Evolutionary conservation across 805 yeast genomes (phyloP), one percentile per base, ranked within the genome.

Genomic region (Candida cerambycidarum): DNA sequence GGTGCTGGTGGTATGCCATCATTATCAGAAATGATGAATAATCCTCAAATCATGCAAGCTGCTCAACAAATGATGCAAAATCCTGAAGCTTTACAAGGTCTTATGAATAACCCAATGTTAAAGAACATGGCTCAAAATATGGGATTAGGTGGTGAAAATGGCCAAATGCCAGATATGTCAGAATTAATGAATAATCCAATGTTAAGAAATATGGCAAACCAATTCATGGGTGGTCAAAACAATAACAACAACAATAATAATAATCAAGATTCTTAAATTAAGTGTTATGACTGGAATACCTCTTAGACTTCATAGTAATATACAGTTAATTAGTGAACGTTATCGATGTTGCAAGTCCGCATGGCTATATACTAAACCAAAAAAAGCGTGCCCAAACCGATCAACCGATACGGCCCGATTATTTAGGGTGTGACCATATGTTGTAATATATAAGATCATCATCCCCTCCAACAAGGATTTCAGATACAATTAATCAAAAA

Each of bases 121-220:
- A 81, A 80, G 58, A 84, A 83, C 60, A 86, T 90, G 96, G 96
- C 96, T 34, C 80, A 80, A 52, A 78, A 73, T 45, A 71, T 88
- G 62, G 82, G 85, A 19, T 68, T 81, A 42, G 92, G 92, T 33
- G 82, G 81, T 44, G 83, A 70, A 51, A 65, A 58, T 32, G 61
- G 61, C 25, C 51, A 52, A 32, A 60, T 57, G 36, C 89, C 89
- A 42, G 79, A 75, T 52, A 61, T 89, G 62, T 69, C 77, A 31
- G 87, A 83, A 38, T 56, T 89, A 59, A 79, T 89, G 87, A 84
- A 80, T 63, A 84, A 89, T 63, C 96, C 96, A 42, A 79, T 80
- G 72, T 67, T 89, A 34, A 80, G 73, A 61, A 78, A 83, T 50
- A 67, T 85, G 79, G 93, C 90, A 25, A 75, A 70, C 44, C 83